phyloP scores from a whole-genome alignment of 192 early-diverging fungal genomes.

The Mortierella antarctica region DNA sequence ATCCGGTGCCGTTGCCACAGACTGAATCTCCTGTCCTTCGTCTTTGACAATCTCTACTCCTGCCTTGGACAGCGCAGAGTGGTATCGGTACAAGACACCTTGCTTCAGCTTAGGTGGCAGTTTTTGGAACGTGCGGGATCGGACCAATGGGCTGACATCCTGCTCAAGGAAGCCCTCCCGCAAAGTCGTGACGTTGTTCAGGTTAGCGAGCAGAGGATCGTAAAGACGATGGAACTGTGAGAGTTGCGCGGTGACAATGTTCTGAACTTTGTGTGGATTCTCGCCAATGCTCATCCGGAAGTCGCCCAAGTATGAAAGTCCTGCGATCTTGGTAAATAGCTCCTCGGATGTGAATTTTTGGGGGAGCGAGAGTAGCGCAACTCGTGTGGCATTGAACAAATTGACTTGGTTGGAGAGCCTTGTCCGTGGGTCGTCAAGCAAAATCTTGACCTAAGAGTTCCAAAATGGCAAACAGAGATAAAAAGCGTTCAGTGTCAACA shows the following conservation, averaged over 20 bases:
- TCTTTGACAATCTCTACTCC: conserved; percentile 47
- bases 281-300: conserved; percentile 93
- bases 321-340: conserved; percentile 84
- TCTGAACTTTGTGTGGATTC: conserved; percentile 95
- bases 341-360: conserved; percentile 83
- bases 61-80: conserved; percentile 43
- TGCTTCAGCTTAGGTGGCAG: conserved; percentile 81
- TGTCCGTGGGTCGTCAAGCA: conserved; percentile 81
- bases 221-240: conserved; percentile 68
- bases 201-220: conserved; percentile 58
- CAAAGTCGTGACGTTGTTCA: conserved; percentile 59
- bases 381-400: conserved; percentile 83
- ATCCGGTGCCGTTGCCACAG: conserved; percentile 41
- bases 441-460: conserved; percentile 70
- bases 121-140: conserved; percentile 79
- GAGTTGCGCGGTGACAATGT: conserved; percentile 89
- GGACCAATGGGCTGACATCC: conserved; percentile 68
- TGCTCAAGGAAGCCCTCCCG: conserved; percentile 64
- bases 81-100: conserved; percentile 41
- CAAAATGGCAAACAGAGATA: conserved; percentile 2
- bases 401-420: conserved; percentile 86
- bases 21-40: conserved; percentile 49
- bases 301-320: conserved; percentile 92
- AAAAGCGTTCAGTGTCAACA: background rate
- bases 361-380: conserved; percentile 87